Evolutionary conservation across 2,329 filamentous ascomycete species (phyloP).

Genomic region (Paracoccidioides brasiliensis): DNA sequence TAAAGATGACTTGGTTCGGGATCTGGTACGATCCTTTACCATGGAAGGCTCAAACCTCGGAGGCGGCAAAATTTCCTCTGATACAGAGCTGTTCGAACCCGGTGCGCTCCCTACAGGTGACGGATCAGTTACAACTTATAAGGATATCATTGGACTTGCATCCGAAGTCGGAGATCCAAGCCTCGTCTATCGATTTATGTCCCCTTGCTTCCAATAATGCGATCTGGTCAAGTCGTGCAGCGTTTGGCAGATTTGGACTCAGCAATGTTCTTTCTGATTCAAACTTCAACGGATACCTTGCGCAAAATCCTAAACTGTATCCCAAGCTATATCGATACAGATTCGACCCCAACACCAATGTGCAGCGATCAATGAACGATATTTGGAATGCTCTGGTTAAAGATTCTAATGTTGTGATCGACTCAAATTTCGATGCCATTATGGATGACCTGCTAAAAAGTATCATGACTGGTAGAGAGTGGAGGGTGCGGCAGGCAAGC

Average conservation of each 20-base stretch:
- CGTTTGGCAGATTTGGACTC: conserved; percentile 86
- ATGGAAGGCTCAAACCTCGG: conserved; percentile 49
- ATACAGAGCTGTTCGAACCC: conserved; percentile 87
- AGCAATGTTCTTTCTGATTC: conserved; percentile 86
- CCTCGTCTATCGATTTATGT: conserved; percentile 98
- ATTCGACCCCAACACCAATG: conserved; percentile 89
- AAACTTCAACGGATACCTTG: conserved; percentile 50
- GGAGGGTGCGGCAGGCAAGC: conserved; percentile 83
- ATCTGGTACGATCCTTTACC: conserved; percentile 80
- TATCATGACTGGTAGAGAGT: conserved; percentile 70
- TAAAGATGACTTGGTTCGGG: conserved; percentile 70
- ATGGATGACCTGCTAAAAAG: conserved; percentile 76
- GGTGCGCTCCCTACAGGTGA: conserved; percentile 83
- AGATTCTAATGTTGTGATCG: conserved; percentile 62
- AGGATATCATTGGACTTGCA: conserved; percentile 91
- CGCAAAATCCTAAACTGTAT: conserved; percentile 83
- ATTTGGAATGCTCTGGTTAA: conserved; percentile 97
- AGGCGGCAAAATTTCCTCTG: conserved; percentile 65
- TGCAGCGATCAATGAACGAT: conserved; percentile 89
- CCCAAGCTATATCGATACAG: conserved; percentile 89
- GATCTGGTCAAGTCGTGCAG: conserved; percentile 93
- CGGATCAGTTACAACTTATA: conserved; percentile 87
- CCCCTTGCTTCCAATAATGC: conserved; percentile 83
- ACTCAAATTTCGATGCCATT: conserved; percentile 75
- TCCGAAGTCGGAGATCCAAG: conserved; percentile 92